Evolutionary conservation across 106 monocot genomes (phyloP).

Genomic region (Dendrobium officinale): DNA sequence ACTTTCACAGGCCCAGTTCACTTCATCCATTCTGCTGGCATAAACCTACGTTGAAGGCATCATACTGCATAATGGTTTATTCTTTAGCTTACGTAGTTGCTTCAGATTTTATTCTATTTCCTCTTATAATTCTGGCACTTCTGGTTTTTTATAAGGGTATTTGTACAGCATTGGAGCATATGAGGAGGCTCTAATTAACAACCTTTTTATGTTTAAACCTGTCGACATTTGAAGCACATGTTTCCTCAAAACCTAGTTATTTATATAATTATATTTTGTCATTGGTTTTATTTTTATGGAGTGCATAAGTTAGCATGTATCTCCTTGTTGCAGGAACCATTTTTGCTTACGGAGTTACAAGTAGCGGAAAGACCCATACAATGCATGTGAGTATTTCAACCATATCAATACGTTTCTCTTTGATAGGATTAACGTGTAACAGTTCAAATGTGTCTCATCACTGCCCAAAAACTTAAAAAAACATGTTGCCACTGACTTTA

Average conservation of each 20-base stretch:
- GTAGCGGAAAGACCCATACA: constrained; percentile 92
- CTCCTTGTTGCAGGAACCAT: constrained; percentile 56
- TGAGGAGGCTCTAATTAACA: not conserved
- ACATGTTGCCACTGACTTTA: not conserved
- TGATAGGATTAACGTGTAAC: not conserved
- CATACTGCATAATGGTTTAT: too few relatives aligned
- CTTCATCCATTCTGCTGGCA: too few relatives aligned
- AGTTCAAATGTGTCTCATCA: not conserved
- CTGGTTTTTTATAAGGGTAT: not conserved
- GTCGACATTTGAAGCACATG: not conserved
- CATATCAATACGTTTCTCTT: not conserved
- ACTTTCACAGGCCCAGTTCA: too few relatives aligned
- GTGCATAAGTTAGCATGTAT: not conserved
- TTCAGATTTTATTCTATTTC: not conserved
- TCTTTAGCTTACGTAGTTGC: not conserved
- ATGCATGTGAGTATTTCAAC: constrained; percentile 67
- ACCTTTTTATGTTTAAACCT: not conserved
- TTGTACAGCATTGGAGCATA: not conserved
- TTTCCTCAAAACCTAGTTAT: not conserved
- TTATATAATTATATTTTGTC: not conserved
- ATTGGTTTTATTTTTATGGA: not conserved
- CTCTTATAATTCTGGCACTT: not conserved
- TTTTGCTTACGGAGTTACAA: constrained; percentile 97
- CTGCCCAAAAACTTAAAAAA: not conserved
- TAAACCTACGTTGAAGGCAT: too few relatives aligned